Evolutionary conservation across 1,139 yeast genomes (phyloP).

Genomic region (Taphrina deformans): DNA sequence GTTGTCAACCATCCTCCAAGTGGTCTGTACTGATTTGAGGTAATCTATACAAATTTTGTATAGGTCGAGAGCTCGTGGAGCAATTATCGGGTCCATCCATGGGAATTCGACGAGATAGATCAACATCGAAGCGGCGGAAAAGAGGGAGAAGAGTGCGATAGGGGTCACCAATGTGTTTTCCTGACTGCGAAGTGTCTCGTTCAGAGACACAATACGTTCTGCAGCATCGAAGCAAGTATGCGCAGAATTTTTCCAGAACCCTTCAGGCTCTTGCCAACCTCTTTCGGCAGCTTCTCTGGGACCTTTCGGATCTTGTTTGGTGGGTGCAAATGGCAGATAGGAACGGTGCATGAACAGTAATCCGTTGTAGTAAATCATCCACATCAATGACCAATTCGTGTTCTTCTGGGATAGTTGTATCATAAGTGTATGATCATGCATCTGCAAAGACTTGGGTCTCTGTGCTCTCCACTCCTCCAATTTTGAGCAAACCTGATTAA

Average conservation of each 20-base stretch:
- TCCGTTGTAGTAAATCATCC: slow-evolving; percentile 28
- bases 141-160: slow-evolving; percentile 18
- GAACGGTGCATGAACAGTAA: slow-evolving; percentile 25
- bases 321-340: slow-evolving; percentile 31
- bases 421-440: slow-evolving; percentile 23
- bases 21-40: slow-evolving; percentile 10
- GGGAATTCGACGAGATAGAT: slow-evolving; percentile 26
- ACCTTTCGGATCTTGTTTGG: slow-evolving; percentile 31
- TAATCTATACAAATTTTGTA: slow-evolving; percentile 10
- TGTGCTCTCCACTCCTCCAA: slow-evolving; percentile 25
- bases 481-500: slow-evolving; percentile 9
- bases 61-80: slow-evolving; percentile 20
- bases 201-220: slow-evolving; percentile 22
- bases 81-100: slow-evolving; percentile 21
- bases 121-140: slow-evolving; percentile 23
- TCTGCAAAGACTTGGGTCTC: slow-evolving; percentile 22
- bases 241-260: slow-evolving; percentile 23
- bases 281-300: slow-evolving; percentile 29
- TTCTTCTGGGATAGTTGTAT: slow-evolving; percentile 24
- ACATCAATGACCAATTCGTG: slow-evolving; percentile 24
- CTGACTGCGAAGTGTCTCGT: slow-evolving; percentile 4
- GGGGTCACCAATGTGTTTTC: slow-evolving; percentile 24
- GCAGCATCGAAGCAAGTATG: slow-evolving; percentile 27
- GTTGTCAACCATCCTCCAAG: slow-evolving; percentile 29
- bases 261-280: slow-evolving; percentile 26